phyloP scores from a whole-genome alignment of 805 yeast species.

The Candida coquimbonensis region DNA sequence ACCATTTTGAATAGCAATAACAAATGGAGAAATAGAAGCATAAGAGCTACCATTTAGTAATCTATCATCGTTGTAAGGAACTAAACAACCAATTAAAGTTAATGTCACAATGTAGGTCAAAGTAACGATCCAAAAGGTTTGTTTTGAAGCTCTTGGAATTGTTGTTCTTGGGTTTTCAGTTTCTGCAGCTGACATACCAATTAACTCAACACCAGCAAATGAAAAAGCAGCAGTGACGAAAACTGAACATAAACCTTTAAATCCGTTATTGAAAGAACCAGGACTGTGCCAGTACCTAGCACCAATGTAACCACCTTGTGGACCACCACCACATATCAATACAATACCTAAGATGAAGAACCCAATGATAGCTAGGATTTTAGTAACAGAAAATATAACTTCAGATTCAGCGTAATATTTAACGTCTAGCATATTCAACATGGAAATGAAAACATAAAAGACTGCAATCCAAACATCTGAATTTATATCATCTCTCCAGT shows the following conservation, averaged over 20 bases:
- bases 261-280: constrained; percentile 60
- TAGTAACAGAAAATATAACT: constrained; percentile 56
- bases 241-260: constrained; percentile 51
- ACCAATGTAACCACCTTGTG: constrained; percentile 40
- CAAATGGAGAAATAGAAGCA: constrained; percentile 72
- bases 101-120: constrained; percentile 53
- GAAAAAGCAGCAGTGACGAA: constrained; percentile 47
- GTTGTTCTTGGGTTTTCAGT: constrained; percentile 48
- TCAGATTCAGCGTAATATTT: constrained; percentile 49
- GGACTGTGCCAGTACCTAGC: constrained; percentile 42
- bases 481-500: constrained; percentile 39
- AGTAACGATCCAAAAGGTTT: constrained; percentile 46
- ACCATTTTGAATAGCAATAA: constrained; percentile 58
- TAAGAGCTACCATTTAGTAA: constrained; percentile 44
- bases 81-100: constrained; percentile 55
- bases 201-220: constrained; percentile 61
- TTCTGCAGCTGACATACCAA: constrained; percentile 49
- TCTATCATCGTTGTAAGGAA: constrained; percentile 52
- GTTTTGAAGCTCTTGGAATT: constrained; percentile 51
- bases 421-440: constrained; percentile 47
- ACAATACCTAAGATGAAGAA: constrained; percentile 49
- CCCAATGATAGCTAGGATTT: constrained; percentile 58
- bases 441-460: constrained; percentile 39
- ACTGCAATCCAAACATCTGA: constrained; percentile 44
- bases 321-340: constrained; percentile 55